Evolutionary conservation across 2,329 filamentous ascomycete genomes (phyloP), one percentile per base, ranked within the genome.

Genomic region (Diatrype stigma): DNA sequence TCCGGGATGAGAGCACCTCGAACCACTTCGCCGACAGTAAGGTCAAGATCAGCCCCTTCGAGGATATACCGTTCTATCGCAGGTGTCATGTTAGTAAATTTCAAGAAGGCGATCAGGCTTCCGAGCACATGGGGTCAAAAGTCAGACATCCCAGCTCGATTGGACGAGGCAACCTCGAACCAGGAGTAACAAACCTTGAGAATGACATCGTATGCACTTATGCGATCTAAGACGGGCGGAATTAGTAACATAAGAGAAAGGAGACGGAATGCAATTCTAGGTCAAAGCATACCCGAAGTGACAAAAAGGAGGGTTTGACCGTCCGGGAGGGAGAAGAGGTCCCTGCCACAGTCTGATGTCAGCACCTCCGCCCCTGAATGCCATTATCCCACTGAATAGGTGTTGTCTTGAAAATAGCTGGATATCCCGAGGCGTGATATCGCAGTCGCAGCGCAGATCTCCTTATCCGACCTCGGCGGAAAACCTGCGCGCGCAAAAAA

Each of bases 21-120:
- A 84, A 82, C 80, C 80, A 84, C 61, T 80, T 75, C 14, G 74
- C 74, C 47, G 67, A 69, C 52, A 74, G 61, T 54, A 70, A 64
- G 26, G 73, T 78, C 46, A 82, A 70, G 47, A 81, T 70, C 52
- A 68, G 67, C 58, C 80, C 80, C 72, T 83, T 83, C 64, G 73
- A 64, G 44, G 75, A 73, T 47, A 80, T 74, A 56, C 75, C 75
- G 62, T 94, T 96, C 62, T 81, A 17, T 6, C 34, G n/a, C 16
- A 16, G 16, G n/a, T 37, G 4, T 16, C 5, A 17, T 17, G 14
- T 37, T 17, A 37, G 34, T 12, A 37, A 7, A 6, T 17, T 4
- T 12, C 12, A n/a, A 37, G 12, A 12, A 6, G 26, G 26, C 10
- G 26, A 10, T 30, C 6, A 30, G 5, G 6, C 26, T 6, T 30